Percentiles rank a stretch among this genome's conserved stretches.
These are phyloP conservation scores for Rhizopogon salebrosus DNA, from an alignment of 768 basidiomycete genomes.

Conservation along the genomic window DNA sequence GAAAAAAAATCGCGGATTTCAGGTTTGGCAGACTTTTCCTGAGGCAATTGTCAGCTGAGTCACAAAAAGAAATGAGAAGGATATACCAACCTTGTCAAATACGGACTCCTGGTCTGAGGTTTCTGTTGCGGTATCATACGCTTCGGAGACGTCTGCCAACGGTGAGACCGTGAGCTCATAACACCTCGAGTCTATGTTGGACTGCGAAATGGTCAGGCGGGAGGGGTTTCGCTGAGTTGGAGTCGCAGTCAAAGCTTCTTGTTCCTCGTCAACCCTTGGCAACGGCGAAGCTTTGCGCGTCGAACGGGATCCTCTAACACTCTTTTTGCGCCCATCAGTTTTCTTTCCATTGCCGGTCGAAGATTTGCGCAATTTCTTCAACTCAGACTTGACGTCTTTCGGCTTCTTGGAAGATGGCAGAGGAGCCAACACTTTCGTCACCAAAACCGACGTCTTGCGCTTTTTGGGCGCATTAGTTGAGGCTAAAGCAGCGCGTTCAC, in stretches of 20 bases:
- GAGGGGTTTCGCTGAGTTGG: conserved; percentile 21
- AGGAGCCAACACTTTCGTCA: conserved; percentile 38
- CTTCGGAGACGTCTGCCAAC: conserved; percentile 69
- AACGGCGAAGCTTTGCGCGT: conserved; percentile 51
- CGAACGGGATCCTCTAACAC: conserved; percentile 26
- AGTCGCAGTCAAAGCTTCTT: conserved; percentile 14
- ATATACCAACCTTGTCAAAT: conserved; percentile 43
- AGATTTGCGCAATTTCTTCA: conserved; percentile 55
- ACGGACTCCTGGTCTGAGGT: conserved; percentile 30
- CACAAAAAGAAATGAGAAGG: not conserved
- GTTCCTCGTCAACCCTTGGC: conserved; percentile 56
- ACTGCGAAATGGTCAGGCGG: conserved; percentile 37
- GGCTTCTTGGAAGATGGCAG: conserved; percentile 37
- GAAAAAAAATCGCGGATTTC: conserved; percentile 52
- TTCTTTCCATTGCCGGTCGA: conserved; percentile 18
- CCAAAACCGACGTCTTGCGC: conserved; percentile 56
- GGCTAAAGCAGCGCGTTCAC: conserved; percentile 46
- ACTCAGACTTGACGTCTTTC: conserved; percentile 39
- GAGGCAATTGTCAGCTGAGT: conserved; percentile 1
- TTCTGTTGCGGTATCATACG: conserved; percentile 43
- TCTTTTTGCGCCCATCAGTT: conserved; percentile 36
- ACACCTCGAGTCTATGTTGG: conserved; percentile 64
- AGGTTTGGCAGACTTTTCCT: conserved; percentile 55
- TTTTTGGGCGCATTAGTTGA: conserved; percentile 45
- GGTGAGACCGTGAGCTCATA: conserved; percentile 78